Percentiles rank a stretch among this genome's conserved stretches.
Conservation (phyloP, 2,329 filamentous ascomycete genomes). For the Zymoseptoria crescenta region DNA sequence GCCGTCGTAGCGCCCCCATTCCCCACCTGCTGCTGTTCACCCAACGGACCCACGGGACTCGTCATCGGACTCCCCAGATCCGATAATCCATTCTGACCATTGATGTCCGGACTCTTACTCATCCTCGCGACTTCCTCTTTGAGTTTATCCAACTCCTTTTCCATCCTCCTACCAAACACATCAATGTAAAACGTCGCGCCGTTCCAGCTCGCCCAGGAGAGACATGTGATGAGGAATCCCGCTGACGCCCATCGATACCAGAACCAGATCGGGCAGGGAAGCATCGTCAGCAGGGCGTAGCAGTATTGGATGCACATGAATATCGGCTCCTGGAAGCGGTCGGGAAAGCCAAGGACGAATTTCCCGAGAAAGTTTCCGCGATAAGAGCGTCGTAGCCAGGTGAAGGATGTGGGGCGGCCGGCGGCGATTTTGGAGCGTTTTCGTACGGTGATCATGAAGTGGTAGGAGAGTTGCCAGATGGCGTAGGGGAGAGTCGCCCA, state of each 20-base stretch:
- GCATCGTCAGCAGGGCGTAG: conserved; percentile 87
- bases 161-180: conserved; percentile 91
- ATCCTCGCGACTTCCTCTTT: conserved; percentile 62
- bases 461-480: conserved; percentile 86
- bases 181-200: conserved; percentile 98
- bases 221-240: conserved; percentile 70
- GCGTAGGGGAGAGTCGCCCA: conserved; percentile 93
- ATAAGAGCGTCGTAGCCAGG: conserved; percentile 90
- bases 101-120: conserved; percentile 25
- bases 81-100: conserved; percentile 14
- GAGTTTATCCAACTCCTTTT: conserved; percentile 87
- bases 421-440: conserved; percentile 94
- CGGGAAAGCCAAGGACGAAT: conserved; percentile 70
- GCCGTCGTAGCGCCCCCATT: conserved; percentile 15
- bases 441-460: conserved; percentile 90
- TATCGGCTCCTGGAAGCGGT: conserved; percentile 68
- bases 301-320: conserved; percentile 96
- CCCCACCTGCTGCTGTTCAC: neutral
- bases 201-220: conserved; percentile 92
- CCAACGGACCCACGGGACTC: conserved; percentile 22
- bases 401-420: conserved; percentile 91
- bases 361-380: conserved; percentile 82
- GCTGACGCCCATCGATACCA: conserved; percentile 75
- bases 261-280: conserved; percentile 93
- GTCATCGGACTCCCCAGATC: conserved; percentile 19